Evolutionary conservation across 2,329 filamentous ascomycete species (phyloP), one percentile per base, ranked within the genome.

Genomic region (Gyromitra esculenta): DNA sequence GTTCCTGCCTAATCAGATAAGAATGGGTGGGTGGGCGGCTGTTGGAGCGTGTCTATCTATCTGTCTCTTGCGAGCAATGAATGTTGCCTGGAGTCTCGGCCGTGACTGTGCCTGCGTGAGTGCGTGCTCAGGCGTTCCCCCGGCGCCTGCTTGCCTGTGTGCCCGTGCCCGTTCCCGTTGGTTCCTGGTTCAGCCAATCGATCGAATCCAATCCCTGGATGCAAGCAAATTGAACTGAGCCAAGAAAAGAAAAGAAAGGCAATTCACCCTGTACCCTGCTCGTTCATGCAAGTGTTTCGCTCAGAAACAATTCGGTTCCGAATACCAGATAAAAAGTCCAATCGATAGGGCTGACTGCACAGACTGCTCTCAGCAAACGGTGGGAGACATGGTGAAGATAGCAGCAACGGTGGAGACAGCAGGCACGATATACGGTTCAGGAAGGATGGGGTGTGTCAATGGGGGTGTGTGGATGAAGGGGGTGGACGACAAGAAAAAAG

Each of bases 321-420:
- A 64, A 69, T 75, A 76, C 65, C 45, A 52, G 18, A 31, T 67
- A 59, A 54, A 60, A 57, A 73, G 21, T 41, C 71, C 71, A 77
- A 77, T 75, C 64, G 75, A 75, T 77, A 77, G 71, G 75, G 75
- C 71, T 77, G 71, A 57, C 71, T 75, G 66, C 57, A 54, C 72
- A 60, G 60, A 35, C 50, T 75, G 52, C 59, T 59, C 65, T 75
- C 56, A 74, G 57, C 41, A 69, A 75, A 75, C 59, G 50, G 37
- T 48, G 65, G 64, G 48, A 65, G 71, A 56, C 75, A 77, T 77
- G 59, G 71, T 70, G 57, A 74, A 70, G 71, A 75, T 56, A 67
- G 72, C 65, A 77, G 65, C 70, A 75, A 65, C 52, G 52, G 64
- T n/a, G 75, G 72, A 75, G 66, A 63, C 39, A 50, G 70, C 72